Percentiles rank a stretch among this genome's conserved stretches.
phyloP scores from a whole-genome alignment of 2,329 filamentous ascomycete genomes.

The Alternaria sp. region DNA sequence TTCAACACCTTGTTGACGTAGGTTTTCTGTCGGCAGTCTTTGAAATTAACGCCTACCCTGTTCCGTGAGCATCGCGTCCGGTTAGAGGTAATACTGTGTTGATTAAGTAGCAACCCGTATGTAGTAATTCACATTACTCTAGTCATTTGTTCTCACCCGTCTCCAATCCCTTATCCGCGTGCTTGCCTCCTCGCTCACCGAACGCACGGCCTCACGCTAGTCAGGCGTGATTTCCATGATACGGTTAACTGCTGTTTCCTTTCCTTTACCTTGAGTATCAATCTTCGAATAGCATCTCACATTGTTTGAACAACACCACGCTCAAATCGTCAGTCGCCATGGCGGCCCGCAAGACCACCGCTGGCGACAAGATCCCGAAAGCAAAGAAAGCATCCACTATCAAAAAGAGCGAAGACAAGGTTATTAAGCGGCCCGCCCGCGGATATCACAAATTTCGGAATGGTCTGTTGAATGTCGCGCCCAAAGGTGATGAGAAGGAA shows the following conservation, averaged over 20 bases:
- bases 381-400: neutral
- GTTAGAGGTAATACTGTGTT: neutral
- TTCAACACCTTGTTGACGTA: neutral
- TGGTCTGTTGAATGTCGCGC: constrained; percentile 23
- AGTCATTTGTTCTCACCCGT: neutral
- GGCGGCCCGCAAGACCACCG: neutral
- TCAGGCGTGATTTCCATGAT: neutral
- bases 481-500: constrained; percentile 20
- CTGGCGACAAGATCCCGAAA: neutral
- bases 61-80: neutral
- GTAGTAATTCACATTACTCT: neutral
- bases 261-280: no score
- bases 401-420: constrained; percentile 5
- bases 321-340: neutral
- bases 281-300: neutral
- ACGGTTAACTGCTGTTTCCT: no score
- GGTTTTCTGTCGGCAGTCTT: no score
- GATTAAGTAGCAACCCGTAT: neutral
- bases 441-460: constrained; percentile 27
- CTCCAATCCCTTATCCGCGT: neutral
- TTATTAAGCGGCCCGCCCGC: constrained; percentile 21
- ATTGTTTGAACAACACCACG: neutral
- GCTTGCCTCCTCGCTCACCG: neutral
- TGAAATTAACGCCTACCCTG: neutral
- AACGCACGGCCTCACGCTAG: neutral